Conservation (phyloP, 2,329 filamentous ascomycete genomes). For the Metarhizium guizhouense region DNA sequence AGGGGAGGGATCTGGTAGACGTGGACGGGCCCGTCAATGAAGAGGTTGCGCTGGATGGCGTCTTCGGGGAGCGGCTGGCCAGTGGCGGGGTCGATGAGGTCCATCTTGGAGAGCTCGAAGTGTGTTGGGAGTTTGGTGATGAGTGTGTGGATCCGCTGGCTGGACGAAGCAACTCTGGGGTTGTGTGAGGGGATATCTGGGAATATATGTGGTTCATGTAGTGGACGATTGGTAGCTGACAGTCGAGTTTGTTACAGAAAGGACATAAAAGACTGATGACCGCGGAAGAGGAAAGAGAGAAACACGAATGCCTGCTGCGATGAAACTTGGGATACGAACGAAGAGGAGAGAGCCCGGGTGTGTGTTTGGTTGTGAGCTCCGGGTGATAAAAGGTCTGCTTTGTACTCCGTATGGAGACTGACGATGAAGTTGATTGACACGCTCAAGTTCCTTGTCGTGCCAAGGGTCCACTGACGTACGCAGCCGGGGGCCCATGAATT, state of each 20-base stretch:
- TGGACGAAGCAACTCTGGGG: neutral
- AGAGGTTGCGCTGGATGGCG: slow-evolving; percentile 79
- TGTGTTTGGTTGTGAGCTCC: neutral
- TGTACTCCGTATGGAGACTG: too few relatives aligned
- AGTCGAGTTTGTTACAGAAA: neutral
- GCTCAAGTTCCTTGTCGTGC: neutral
- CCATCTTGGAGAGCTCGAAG: slow-evolving; percentile 28
- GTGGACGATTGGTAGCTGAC: neutral
- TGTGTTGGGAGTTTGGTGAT: neutral
- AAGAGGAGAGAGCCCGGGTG: neutral
- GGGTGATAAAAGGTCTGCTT: too few relatives aligned
- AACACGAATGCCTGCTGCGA: neutral
- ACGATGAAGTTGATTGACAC: neutral
- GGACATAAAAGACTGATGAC: neutral
- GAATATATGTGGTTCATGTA: too few relatives aligned
- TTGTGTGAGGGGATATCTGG: too few relatives aligned
- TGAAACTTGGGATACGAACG: neutral
- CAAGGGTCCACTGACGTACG: neutral
- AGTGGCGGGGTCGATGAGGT: slow-evolving; percentile 61
- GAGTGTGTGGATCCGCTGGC: neutral
- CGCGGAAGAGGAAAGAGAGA: neutral
- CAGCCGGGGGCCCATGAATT: neutral
- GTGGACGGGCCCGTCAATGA: slow-evolving; percentile 65
- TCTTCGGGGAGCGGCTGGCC: slow-evolving; percentile 58
- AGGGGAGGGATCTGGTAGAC: slow-evolving; percentile 83